A percentile compares a stretch with the other conserved stretches of the same genome.
These are phyloP conservation scores for Trichophyton benhamiae DNA, from an alignment of 2,329 filamentous ascomycete species.

Conservation along the genomic window DNA sequence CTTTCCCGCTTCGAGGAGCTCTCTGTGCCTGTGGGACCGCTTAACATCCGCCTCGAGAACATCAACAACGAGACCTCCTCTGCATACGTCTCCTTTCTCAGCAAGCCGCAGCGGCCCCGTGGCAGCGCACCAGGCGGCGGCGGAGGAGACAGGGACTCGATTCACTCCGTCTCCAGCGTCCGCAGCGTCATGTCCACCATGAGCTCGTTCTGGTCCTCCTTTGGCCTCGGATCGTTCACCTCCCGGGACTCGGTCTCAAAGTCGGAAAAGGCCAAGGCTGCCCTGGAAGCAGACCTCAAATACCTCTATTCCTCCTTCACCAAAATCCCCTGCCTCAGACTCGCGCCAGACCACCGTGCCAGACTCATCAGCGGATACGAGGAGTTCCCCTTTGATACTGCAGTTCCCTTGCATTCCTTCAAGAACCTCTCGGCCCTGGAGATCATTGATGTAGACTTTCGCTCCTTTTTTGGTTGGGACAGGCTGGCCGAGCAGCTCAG, in stretches of 20 bases:
- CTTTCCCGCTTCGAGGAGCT: slow-evolving; percentile 91
- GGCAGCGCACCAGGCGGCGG: slow-evolving; percentile 28
- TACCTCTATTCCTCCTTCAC: slow-evolving; percentile 98
- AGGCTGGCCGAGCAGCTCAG: slow-evolving; percentile 81
- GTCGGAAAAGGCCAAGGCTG: slow-evolving; percentile 78
- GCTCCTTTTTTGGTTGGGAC: slow-evolving; percentile 97
- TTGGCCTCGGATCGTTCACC: slow-evolving; percentile 53
- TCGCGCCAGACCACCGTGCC: slow-evolving; percentile 87
- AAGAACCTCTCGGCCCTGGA: slow-evolving; percentile 93
- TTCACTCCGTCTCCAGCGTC: slow-evolving; percentile 91
- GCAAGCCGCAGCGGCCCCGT: slow-evolving; percentile 67
- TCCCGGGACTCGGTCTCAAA: slow-evolving; percentile 65
- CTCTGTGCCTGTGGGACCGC: slow-evolving; percentile 78
- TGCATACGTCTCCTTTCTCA: slow-evolving; percentile 88
- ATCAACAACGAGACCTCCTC: slow-evolving; percentile 77
- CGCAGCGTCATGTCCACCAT: slow-evolving; percentile 96
- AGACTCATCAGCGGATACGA: slow-evolving; percentile 85
- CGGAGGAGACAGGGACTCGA: slow-evolving; percentile 66
- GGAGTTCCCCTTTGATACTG: slow-evolving; percentile 95
- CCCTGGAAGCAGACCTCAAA: slow-evolving; percentile 74
- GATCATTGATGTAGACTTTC: slow-evolving; percentile 88
- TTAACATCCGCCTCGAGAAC: slow-evolving; percentile 92
- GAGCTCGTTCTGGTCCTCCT: slow-evolving; percentile 81
- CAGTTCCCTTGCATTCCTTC: slow-evolving; percentile 90
- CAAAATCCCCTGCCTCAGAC: slow-evolving; percentile 82